These are phyloP conservation scores for Xanthoconium stramineum DNA, from an alignment of 768 basidiomycete species.

Conservation along the genomic window DNA sequence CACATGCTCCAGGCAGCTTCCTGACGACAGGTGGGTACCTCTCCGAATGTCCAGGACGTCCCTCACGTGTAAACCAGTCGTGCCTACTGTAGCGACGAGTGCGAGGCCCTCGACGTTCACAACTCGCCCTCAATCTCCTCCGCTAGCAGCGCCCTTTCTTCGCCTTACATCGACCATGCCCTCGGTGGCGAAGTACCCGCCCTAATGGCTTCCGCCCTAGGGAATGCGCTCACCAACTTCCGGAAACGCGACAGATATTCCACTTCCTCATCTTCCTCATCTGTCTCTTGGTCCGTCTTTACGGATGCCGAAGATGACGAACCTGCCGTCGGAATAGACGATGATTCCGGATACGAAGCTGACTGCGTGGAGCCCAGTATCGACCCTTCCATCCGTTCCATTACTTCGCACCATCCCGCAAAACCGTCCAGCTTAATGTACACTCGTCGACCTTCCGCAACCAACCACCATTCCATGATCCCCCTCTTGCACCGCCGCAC, in stretches of 20 bases:
- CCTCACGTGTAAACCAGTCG: conserved; percentile 41
- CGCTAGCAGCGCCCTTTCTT: conserved; percentile 63
- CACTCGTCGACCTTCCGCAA: conserved; percentile 66
- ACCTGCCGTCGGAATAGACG: conserved; percentile 33
- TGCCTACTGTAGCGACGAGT: conserved; percentile 70
- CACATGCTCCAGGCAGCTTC: conserved; percentile 63
- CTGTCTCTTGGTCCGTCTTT: conserved; percentile 61
- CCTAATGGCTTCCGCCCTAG: conserved; percentile 58
- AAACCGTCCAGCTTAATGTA: conserved; percentile 54
- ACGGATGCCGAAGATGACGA: conserved; percentile 64
- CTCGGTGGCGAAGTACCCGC: conserved; percentile 61
- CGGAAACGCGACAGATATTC: conserved; percentile 48
- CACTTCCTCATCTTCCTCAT: conserved; percentile 62
- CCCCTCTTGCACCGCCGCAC: conserved; percentile 54
- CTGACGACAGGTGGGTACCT: conserved; percentile 55
- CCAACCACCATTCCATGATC: conserved; percentile 62
- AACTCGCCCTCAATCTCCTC: conserved; percentile 67
- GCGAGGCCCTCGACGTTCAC: conserved; percentile 53
- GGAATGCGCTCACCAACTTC: conserved; percentile 48
- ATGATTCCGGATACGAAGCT: conserved; percentile 30
- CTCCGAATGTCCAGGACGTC: conserved; percentile 12
- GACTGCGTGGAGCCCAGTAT: conserved; percentile 32
- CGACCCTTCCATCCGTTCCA: conserved; percentile 44
- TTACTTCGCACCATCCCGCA: conserved; percentile 32
- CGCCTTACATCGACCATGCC: conserved; percentile 56